These are phyloP conservation scores for Simplicillium aogashimaense DNA, from an alignment of 2,329 filamentous ascomycete species.

Conservation along the genomic window DNA sequence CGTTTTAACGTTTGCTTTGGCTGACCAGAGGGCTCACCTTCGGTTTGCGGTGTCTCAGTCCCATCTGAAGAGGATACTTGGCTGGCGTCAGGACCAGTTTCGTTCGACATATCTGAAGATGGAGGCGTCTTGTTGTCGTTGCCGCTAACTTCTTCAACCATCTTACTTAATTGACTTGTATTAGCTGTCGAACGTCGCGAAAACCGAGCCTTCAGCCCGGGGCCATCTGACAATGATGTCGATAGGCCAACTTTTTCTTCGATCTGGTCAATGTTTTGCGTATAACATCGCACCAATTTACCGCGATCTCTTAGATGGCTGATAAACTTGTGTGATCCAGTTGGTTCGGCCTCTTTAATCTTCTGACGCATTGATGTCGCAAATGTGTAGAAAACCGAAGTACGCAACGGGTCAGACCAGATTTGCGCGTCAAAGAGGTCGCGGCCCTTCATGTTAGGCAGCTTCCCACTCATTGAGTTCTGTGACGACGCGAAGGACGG, in stretches of 20 bases:
- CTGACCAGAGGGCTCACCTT: slow-evolving; percentile 12
- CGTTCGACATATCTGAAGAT: slow-evolving; percentile 7
- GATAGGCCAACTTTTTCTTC: slow-evolving; percentile 61
- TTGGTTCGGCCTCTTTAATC: slow-evolving; percentile 52
- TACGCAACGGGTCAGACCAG: slow-evolving; percentile 58
- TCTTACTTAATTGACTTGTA: slow-evolving; percentile 21
- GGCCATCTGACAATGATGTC: slow-evolving; percentile 50
- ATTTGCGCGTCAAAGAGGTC: slow-evolving; percentile 64
- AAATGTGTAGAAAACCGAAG: slow-evolving; percentile 64
- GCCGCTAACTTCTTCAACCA: slow-evolving; percentile 23
- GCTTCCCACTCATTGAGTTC: slow-evolving; percentile 19
- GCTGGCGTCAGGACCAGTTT: neutral
- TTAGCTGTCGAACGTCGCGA: slow-evolving; percentile 35
- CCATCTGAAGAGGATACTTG: slow-evolving; percentile 2
- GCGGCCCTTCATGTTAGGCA: slow-evolving; percentile 58
- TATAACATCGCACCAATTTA: slow-evolving; percentile 62
- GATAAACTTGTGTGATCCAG: slow-evolving; percentile 59
- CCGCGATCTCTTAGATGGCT: slow-evolving; percentile 55
- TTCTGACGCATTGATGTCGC: slow-evolving; percentile 57
- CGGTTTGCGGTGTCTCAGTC: slow-evolving; percentile 1
- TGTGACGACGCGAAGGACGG: slow-evolving; percentile 29
- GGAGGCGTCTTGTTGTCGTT: slow-evolving; percentile 1
- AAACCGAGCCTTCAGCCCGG: slow-evolving; percentile 52
- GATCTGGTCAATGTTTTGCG: slow-evolving; percentile 66
- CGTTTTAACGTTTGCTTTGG: slow-evolving; percentile 12